Base-by-base conservation (phyloP, 78 protist species). In the Bodo saltans region DNA sequence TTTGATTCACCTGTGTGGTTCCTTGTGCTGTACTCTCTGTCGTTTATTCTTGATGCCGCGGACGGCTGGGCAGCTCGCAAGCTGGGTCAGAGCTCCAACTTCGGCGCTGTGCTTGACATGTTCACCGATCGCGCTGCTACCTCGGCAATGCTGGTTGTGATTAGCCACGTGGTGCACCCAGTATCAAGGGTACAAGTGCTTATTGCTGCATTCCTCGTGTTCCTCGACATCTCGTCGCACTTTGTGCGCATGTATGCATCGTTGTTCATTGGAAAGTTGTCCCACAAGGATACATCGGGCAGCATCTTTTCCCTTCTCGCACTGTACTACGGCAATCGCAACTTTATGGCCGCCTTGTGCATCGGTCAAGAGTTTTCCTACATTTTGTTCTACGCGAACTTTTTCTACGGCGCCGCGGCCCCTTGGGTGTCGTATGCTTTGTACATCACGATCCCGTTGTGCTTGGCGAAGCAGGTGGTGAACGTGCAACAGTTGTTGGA, bases 101-200 rank as follows among this genome's bases (percentile, higher is more conserved):
- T 93, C 52, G 96, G 96, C 12, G 94, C 96, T 27, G 53, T 90
- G 41, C 87, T 93, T 30, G 96, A 93, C 88, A 93, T 93, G 96
- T 70, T 93, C 42, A 91, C 94, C 34, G 96, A 93, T 52, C 72
- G 96, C 40, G 85, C 89, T 68, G 73, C 91, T 30, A 93, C 96
- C 32, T 78, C 90, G 23, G 86, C 87, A 11, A 41, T 93, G 41
- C 74, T 84, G 37, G 87, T 88, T 27, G 83, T 90, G 32, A 42
- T 93, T 30, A 68, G 88, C 32, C 87, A 86, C 39, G 52, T 89
- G 74, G 86, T 88, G 71, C 88, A 53, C 73, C 69, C 29, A 1
- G 82, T 27, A 69, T 69, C 39, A 12, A 27, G 68, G 32, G 32
- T 23, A 72, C 75, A 26, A 67, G 41, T 11, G 12, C 28, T 83